These are phyloP conservation scores for Sphaerobolus stellatus DNA, from an alignment of 1,284 basidiomycete species.

Conservation along the genomic window DNA sequence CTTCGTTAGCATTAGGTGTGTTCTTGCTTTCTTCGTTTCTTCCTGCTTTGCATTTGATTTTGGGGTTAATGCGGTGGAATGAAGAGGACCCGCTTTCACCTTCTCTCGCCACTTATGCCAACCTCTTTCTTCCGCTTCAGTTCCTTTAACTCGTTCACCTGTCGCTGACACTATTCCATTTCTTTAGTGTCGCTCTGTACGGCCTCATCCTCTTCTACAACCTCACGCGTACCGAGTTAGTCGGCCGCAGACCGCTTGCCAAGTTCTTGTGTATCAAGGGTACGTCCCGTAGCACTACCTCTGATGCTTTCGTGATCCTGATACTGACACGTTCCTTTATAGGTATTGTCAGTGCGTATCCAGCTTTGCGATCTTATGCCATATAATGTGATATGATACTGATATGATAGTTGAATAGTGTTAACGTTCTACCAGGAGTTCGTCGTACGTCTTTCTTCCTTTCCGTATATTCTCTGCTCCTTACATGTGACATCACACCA, in stretches of 20 bases:
- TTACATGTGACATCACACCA: neutral
- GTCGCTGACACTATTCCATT: constrained; percentile 11
- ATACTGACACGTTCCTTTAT: neutral
- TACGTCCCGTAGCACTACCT: constrained; percentile 7
- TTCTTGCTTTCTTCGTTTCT: too few relatives aligned
- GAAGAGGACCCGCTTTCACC: too few relatives aligned
- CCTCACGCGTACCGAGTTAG: constrained; percentile 74
- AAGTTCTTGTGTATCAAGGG: constrained; percentile 81
- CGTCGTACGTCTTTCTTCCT: constrained; percentile 51
- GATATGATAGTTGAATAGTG: constrained; percentile 49
- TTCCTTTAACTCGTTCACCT: neutral
- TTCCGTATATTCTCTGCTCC: neutral
- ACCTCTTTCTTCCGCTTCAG: too few relatives aligned
- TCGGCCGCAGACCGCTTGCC: constrained; percentile 71
- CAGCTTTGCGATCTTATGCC: too few relatives aligned
- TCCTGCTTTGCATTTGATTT: too few relatives aligned
- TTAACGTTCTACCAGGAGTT: constrained; percentile 81
- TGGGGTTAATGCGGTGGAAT: too few relatives aligned
- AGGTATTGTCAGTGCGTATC: constrained; percentile 8
- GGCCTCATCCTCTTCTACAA: constrained; percentile 81
- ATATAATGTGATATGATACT: too few relatives aligned
- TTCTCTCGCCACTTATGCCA: too few relatives aligned
- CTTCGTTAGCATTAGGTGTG: constrained; percentile 75
- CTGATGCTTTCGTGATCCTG: constrained; percentile 11
- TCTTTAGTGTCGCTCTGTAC: constrained; percentile 69